Evolutionary conservation across 176 grass and related monocot species (phyloP).

Genomic region (Melocanna baccifera): DNA sequence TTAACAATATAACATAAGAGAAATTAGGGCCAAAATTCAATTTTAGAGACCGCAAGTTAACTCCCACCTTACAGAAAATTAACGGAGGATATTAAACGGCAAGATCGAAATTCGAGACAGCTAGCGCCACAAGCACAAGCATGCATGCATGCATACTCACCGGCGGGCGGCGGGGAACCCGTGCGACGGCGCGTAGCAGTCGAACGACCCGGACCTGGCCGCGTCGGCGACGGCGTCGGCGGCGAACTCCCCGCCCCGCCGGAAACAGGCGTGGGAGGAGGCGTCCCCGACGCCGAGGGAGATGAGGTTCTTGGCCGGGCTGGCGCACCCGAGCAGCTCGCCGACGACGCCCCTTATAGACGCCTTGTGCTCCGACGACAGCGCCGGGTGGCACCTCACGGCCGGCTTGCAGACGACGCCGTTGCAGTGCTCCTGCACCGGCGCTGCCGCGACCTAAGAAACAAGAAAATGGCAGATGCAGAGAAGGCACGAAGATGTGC

Average conservation of each 20-base stretch:
- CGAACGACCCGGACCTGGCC: constrained; percentile 47
- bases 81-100: background rate
- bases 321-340: constrained; percentile 36
- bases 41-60: background rate
- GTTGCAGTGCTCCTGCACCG: background rate
- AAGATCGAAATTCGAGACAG: background rate
- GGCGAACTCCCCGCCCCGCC: constrained; percentile 48
- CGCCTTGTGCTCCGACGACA: constrained; percentile 48
- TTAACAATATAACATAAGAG: background rate
- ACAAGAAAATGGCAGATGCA: background rate
- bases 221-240: constrained; percentile 43
- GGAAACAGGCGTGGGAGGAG: constrained; percentile 64
- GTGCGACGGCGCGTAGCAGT: constrained; percentile 78
- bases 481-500: background rate
- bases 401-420: background rate
- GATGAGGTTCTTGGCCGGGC: constrained; percentile 39
- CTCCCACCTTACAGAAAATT: no score
- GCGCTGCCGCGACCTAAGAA: background rate
- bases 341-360: constrained; percentile 74
- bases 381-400: constrained; percentile 54
- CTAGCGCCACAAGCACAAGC: no score
- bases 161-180: constrained; percentile 68
- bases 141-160: constrained; percentile 22
- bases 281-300: constrained; percentile 93
- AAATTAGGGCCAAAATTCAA: no score